A percentile compares a stretch with the other conserved stretches of the same genome.
phyloP scores from a whole-genome alignment of 2,329 filamentous ascomycete genomes.

The Nigrospora sphaerica region DNA sequence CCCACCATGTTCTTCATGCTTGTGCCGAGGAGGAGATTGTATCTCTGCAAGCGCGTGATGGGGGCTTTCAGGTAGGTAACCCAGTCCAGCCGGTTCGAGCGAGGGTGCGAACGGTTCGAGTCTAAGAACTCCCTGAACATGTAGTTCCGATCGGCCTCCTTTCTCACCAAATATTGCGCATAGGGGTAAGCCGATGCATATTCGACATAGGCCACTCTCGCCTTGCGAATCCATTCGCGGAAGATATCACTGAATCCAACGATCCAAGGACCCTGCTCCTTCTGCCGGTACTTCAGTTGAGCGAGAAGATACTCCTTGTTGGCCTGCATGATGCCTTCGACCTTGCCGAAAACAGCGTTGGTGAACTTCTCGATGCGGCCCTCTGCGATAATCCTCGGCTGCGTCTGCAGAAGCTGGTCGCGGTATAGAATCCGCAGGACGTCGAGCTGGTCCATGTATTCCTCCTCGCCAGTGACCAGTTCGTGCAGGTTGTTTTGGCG shows the following conservation, averaged over 20 bases:
- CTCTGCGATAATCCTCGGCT: conserved; percentile 75
- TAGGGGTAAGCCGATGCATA: conserved; percentile 85
- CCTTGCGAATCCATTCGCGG: conserved; percentile 96
- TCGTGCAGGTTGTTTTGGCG: conserved; percentile 93
- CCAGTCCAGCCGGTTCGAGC: conserved; percentile 81
- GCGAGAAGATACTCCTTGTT: conserved; percentile 90
- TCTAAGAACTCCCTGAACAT: conserved; percentile 84
- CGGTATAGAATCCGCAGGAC: conserved; percentile 81
- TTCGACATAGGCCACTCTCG: conserved; percentile 79
- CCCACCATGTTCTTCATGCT: conserved; percentile 77
- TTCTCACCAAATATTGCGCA: conserved; percentile 74
- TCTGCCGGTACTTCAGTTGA: conserved; percentile 92
- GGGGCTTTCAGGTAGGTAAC: conserved; percentile 91
- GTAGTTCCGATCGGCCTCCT: conserved; percentile 77
- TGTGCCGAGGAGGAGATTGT: conserved; percentile 73
- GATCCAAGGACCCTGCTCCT: conserved; percentile 94
- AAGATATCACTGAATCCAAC: conserved; percentile 94
- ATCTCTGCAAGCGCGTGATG: conserved; percentile 86
- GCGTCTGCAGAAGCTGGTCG: conserved; percentile 64
- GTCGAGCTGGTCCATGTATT: conserved; percentile 82
- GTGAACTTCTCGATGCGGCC: conserved; percentile 76
- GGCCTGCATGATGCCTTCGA: conserved; percentile 79
- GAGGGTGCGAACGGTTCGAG: conserved; percentile 67
- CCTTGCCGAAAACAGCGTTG: conserved; percentile 79
- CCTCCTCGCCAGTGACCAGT: conserved; percentile 87